phyloP scores from a whole-genome alignment of 352 stramenopile genomes.

The Phytophthora agathidicida region DNA sequence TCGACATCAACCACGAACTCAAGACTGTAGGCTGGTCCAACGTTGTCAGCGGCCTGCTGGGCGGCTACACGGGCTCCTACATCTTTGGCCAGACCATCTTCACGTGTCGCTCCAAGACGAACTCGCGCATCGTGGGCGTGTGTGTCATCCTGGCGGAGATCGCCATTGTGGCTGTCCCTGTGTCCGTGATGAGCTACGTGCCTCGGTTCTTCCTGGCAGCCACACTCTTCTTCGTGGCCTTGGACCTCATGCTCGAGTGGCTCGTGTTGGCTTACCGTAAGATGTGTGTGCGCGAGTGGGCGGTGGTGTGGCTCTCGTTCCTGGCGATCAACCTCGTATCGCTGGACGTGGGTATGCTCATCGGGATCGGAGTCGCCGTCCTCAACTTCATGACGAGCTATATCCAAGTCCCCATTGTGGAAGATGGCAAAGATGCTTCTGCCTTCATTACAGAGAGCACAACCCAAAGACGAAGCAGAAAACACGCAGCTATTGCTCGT shows the following conservation, averaged over 20 bases:
- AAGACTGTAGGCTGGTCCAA: constrained; percentile 95
- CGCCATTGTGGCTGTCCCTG: constrained; percentile 83
- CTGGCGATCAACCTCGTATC: constrained; percentile 91
- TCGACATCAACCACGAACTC: constrained; percentile 96
- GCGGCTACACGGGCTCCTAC: constrained; percentile 98
- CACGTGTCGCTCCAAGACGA: constrained; percentile 91
- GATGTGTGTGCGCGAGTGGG: constrained; percentile 89
- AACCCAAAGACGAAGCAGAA: constrained; percentile 46
- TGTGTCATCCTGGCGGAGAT: constrained; percentile 90
- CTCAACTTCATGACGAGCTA: constrained; percentile 83
- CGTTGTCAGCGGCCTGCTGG: constrained; percentile 92
- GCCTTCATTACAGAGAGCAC: no score
- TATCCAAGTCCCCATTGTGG: constrained; percentile 62
- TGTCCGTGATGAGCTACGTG: constrained; percentile 94
- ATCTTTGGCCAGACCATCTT: constrained; percentile 99
- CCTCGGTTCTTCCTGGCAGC: constrained; percentile 97
- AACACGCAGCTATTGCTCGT: constrained; percentile 60
- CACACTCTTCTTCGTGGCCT: constrained; percentile 96
- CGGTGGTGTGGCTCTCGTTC: constrained; percentile 93
- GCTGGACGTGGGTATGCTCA: constrained; percentile 94
- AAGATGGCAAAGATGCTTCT: no score
- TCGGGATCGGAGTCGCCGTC: constrained; percentile 87
- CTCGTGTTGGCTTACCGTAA: constrained; percentile 84
- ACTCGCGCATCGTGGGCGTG: constrained; percentile 89
- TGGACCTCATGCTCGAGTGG: constrained; percentile 98